Conservation (phyloP, 805 yeast genomes). For the Barnettozyma sp. region DNA sequence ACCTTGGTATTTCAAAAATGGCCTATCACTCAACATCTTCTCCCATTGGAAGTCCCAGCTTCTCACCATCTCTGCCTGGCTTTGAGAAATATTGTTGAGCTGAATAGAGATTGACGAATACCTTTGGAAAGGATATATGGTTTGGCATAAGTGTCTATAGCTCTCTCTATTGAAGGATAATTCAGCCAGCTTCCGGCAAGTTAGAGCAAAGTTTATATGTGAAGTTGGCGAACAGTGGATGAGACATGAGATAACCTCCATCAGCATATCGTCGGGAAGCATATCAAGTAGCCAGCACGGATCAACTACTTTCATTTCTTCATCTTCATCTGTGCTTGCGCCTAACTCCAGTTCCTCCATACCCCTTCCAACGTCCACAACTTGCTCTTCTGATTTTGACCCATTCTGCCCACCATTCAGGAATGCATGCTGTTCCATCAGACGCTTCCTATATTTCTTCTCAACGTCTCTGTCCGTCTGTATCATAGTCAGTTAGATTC, state of each 20-base stretch:
- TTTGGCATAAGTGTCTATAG: conserved; percentile 44
- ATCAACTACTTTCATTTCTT: conserved; percentile 20
- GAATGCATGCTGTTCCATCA: conserved; percentile 37
- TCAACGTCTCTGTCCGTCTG: conserved; percentile 50
- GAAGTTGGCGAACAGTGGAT: conserved; percentile 46
- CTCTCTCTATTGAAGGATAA: conserved; percentile 48
- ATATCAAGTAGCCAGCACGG: conserved; percentile 37
- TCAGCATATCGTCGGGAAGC: conserved; percentile 54
- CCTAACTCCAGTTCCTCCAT: conserved; percentile 1
- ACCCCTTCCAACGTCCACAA: conserved; percentile 2
- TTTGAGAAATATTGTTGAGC: conserved; percentile 30
- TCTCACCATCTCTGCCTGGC: conserved; percentile 31
- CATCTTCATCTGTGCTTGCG: conserved; percentile 7
- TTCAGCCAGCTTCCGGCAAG: conserved; percentile 51
- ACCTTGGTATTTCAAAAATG: conserved; percentile 76
- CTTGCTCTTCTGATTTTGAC: conserved; percentile 7
- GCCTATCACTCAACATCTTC: conserved; percentile 44
- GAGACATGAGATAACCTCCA: conserved; percentile 42
- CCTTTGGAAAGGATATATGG: conserved; percentile 46
- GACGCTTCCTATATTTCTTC: conserved; percentile 50
- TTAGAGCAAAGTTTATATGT: conserved; percentile 55
- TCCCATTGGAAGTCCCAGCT: conserved; percentile 35
- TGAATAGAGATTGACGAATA: conserved; percentile 40
- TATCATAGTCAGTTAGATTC: too few species aligned
- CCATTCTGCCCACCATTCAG: conserved; percentile 9